Base-by-base conservation (phyloP, 1,284 basidiomycete genomes). In the Ustilago hordei region DNA sequence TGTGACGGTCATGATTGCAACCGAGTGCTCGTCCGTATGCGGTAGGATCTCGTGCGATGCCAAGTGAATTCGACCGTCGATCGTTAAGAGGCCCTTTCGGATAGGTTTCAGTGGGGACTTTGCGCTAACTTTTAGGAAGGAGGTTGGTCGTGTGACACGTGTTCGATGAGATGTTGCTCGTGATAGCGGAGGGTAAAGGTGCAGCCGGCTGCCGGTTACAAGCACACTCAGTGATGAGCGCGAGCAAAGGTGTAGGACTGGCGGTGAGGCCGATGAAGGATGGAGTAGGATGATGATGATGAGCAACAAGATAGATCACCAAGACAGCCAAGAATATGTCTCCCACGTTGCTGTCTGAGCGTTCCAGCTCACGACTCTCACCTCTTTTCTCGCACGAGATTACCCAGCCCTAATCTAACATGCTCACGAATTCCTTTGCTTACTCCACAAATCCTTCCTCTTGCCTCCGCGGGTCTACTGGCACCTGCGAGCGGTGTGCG, bases 291-390 rank as follows among this genome's bases (percentile, higher is more conserved):
- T 1, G 48, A 50, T 50, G 48, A 8, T 19, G 28, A 50, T 13
- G 28, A 50, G 9, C 11, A 45, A 15, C n/a, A 45, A 45, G 17
- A 32, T 31, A 45, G 41, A 17, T 15, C n/a, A 8, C 15, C 12
- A 45, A 31, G 23, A 50, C 3, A 17, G 9, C 11, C 9, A 39
- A 39, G 8, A 31, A 28, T 11, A 19, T 32, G 31, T 8, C 9
- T 48, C n/a, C 3, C 47, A 48, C 5, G n/a, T 28, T 48, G 28
- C 19, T 31, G 45, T 48, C 45, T 23, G 45, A 48, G 45, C 45
- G 45, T 60, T 66, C 64, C 64, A 66, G 54, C 64, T 56, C 64
- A 66, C 28, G 23, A 55, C 17, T 39, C 38, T 8, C 28, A 45
- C 23, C 13, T 50, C 28, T 50, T 32, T 50, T 32, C 38, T 54